Base-by-base conservation (phyloP, 257 asterid species). In the Perilla frutescens region DNA sequence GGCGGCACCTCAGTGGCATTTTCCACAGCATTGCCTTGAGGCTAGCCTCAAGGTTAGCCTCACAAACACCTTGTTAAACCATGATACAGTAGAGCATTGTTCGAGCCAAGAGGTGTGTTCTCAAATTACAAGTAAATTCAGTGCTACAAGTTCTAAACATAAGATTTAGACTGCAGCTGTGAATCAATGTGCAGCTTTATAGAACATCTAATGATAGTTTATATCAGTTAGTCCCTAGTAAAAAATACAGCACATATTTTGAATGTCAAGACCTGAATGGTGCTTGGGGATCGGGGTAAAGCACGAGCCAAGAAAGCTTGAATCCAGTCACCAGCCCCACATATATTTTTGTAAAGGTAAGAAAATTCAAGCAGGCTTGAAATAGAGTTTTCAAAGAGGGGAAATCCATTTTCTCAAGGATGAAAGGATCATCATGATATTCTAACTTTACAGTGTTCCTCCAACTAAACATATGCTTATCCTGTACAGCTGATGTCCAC, bases 401-500 rank as follows among this genome's bases (percentile, higher is more conserved):
- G 31, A 58, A 37, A 11, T 40, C 4, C 13, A 12, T n/a, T 62
- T 13, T 62, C 15, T 62, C 51, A 6, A 62, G 7, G 51, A 14
- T 15, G 51, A 62, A 15, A 54, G 0, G 34, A 37, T 8, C 13
- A 13, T 48, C 31, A 3, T 4, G 26, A 20, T 20, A 0, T 20
- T 40, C 41, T 54, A 68, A 29, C 43, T 44, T 44, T 20, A 34
- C 5, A 45, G 5, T 71, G 49, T 34, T 59, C 20, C 45, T 31
- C 70, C 55, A 61, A 10, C 41, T 49, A 50, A 14, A 49, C 8
- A 50, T 72, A 39, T 62, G 53, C 15, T 31, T 8, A 20, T 70
- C 51, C 12, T 71, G 45, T 1, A 71, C 44, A 39, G 76, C 68
- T 44, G 44, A 69, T 55, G 44, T 69, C 57, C 67, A 29, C n/a